Evolutionary conservation across 768 basidiomycete species (phyloP), one percentile per base, ranked within the genome.

Genomic region (Scleroderma bovista): DNA sequence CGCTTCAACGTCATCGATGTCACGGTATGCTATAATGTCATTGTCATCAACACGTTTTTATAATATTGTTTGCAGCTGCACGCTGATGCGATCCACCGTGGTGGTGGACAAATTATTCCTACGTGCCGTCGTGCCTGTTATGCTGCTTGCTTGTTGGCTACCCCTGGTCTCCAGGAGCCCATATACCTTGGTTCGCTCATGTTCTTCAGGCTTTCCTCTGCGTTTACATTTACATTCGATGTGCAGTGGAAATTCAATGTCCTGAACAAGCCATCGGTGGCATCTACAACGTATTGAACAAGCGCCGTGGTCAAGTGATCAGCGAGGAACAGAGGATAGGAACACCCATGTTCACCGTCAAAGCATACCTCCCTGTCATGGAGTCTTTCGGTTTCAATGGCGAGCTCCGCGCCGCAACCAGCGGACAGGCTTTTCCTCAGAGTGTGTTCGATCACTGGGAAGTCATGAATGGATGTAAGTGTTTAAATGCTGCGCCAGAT

Each of bases 291-390:
- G 81, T 80, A 55, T 72, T 93, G 74, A 98, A 96, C 83, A 92
- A 88, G 75, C 89, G 93, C 66, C 90, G 94, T 81, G 95, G 95
- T 56, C 93, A 96, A 69, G 95, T 99, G 54, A 95, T 94, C 81
- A 88, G 87, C 59, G 90, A 97, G 72, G 95, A 97, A 72, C 96
- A 98, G 74, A 78, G 94, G 63, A 77, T 84, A 3, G 95, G 96
- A 75, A 99, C 96, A 16, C 96, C 96, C 55, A 96, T 97, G 93
- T 95, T 95, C 85, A 98, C 88, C 42, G 87, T 99, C 73, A 98
- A 96, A 81, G 93, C 93, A 22, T 93, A 92, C 78, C 78, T 93
- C 36, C 92, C 93, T 60, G 90, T 93, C 67, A 75, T 77, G 67
- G 90, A 92, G 72, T 93, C 89, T 15, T 95, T 96, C 75, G 94